Percentiles rank a stretch among this genome's conserved stretches.
Conservation (phyloP, 495 filamentous ascomycete genomes). For the Xylaria telfairii region DNA sequence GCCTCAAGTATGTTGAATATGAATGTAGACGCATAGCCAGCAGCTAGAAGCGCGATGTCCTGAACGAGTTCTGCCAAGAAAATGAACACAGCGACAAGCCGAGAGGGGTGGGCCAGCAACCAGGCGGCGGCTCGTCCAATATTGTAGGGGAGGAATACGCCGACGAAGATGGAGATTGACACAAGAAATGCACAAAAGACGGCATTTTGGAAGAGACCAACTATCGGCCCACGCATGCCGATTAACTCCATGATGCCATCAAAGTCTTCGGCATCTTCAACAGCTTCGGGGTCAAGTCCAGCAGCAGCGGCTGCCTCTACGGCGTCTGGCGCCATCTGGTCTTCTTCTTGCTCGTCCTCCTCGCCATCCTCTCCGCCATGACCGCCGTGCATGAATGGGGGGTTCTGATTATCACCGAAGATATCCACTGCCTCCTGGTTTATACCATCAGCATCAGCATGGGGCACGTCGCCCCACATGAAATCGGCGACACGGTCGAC, state of each 20-base stretch:
- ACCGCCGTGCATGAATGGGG: conserved; percentile 32
- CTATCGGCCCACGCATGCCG: conserved; percentile 92
- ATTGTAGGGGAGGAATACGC: conserved; percentile 90
- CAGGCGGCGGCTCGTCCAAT: conserved; percentile 84
- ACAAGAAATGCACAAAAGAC: conserved; percentile 93
- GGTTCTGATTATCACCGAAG: conserved; percentile 48
- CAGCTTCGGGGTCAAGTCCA: conserved; percentile 54
- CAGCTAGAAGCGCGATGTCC: conserved; percentile 48
- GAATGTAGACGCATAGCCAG: conserved; percentile 42
- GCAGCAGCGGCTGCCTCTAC: conserved; percentile 50
- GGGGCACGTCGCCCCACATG: conserved; percentile 50
- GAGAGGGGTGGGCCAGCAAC: conserved; percentile 76
- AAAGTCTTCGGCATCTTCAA: conserved; percentile 93
- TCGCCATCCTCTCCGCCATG: conserved; percentile 34
- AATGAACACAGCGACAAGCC: conserved; percentile 73
- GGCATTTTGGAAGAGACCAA: conserved; percentile 88
- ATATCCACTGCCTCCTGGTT: conserved; percentile 48
- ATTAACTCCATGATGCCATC: conserved; percentile 96
- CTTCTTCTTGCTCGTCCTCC: conserved; percentile 35
- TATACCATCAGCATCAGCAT: conserved; percentile 34
- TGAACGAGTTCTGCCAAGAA: conserved; percentile 71
- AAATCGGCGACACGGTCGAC: conserved; percentile 53
- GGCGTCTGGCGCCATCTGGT: conserved; percentile 41
- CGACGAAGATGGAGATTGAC: conserved; percentile 79
- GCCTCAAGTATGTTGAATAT: conserved; percentile 34